Evolutionary conservation across 1,284 basidiomycete species (phyloP), one percentile per base, ranked within the genome.

Genomic region (Austroboletus novae-zelandiae): DNA sequence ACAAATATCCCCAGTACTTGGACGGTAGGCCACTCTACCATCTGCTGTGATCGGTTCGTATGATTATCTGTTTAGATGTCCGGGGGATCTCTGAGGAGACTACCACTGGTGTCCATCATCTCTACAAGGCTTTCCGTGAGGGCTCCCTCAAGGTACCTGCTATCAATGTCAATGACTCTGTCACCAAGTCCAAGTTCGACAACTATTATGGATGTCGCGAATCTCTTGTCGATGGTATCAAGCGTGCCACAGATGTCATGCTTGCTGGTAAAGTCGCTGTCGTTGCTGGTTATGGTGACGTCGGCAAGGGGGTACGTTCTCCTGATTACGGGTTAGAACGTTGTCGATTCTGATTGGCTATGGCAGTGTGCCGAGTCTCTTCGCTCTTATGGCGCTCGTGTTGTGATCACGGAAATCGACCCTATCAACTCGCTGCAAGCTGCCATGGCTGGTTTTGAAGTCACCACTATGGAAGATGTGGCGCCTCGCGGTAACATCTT

Each of bases 171-270:
- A 97, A 97, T 74, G 94, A 98, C 78, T 98, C 96, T 25, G 97
- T 99, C 68, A 99, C 97, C 65, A 99, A 99, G 79, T 98, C 94
- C 71, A 99, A 99, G 81, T 99, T 99, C 70, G 89, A 91, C 74
- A 91, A 91, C 75, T 89, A 91, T 74, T 98, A 98, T 72, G 94
- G 94, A 58, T 99, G 96, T 80, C 92, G 97, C 67, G 97, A 99
- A 78, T 99, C 96, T 46, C 91, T 99, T 61, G 97, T 99, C 61
- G 96, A 99, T 72, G 96, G 96, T 69, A 98, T 99, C 81, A 99
- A 99, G 85, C 94, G 96, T 71, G 96, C 96, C 56, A 99, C 96
- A 63, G 96, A 99, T 74, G 94, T 99, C 72, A 99, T 99, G 96
- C 86, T 99, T 70, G 97, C 97, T 65, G 96, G 96, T 55, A 99